Percentiles rank a stretch among this genome's conserved stretches.
Conservation (phyloP, 1,284 basidiomycete genomes). For the Malassezia yamatoensis region DNA sequence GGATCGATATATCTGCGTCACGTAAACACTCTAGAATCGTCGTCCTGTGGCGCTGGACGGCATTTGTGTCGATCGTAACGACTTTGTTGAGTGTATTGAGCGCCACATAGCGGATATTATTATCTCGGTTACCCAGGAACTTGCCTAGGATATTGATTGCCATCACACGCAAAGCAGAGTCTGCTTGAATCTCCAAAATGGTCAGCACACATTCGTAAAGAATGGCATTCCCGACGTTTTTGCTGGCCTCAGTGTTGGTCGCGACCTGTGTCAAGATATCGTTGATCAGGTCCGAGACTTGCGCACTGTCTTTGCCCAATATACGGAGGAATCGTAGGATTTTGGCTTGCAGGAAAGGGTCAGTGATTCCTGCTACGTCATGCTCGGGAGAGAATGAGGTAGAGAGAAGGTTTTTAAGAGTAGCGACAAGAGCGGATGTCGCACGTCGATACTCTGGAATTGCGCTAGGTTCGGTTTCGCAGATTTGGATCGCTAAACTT, state of each 20-base stretch:
- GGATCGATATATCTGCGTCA: conserved; percentile 97
- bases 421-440: conserved; percentile 70
- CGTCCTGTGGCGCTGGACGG: conserved; percentile 93
- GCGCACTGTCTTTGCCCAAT: conserved; percentile 71
- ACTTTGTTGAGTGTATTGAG: conserved; percentile 98
- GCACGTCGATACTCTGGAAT: conserved; percentile 82
- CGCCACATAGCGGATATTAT: conserved; percentile 96
- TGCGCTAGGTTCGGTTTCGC: conserved; percentile 63
- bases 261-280: conserved; percentile 97
- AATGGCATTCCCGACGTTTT: conserved; percentile 97
- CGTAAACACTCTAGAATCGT: conserved; percentile 96
- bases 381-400: conserved; percentile 98
- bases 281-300: conserved; percentile 89
- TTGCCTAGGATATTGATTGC: conserved; percentile 99
- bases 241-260: conserved; percentile 93
- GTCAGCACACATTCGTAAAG: conserved; percentile 95
- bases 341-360: conserved; percentile 96
- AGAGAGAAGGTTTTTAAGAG: conserved; percentile 86
- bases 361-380: conserved; percentile 97
- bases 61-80: conserved; percentile 93
- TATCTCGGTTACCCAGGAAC: conserved; percentile 93
- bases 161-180: conserved; percentile 91
- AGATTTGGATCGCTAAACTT: conserved; percentile 92
- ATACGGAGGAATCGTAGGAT: conserved; percentile 83
- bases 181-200: conserved; percentile 95